Conservation (phyloP, 2,329 filamentous ascomycete genomes). For the Alternaria solani region DNA sequence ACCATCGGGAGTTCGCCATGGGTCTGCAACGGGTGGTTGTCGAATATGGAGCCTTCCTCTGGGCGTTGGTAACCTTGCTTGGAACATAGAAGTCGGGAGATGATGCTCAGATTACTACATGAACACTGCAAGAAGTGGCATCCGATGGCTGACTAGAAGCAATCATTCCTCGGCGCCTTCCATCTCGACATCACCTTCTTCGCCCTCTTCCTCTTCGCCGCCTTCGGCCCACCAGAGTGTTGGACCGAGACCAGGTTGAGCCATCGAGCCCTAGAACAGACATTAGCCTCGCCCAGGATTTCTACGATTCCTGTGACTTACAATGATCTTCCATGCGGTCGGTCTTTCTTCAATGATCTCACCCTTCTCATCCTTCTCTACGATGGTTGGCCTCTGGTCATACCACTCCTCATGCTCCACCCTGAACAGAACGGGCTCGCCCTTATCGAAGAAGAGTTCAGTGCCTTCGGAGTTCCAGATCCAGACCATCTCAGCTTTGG, state of each 20-base stretch:
- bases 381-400: conserved; percentile 86
- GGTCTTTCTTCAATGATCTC: conserved; percentile 68
- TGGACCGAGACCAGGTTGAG: conserved; percentile 57
- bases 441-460: conserved; percentile 84
- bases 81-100: accelerated
- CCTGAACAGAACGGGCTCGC: conserved; percentile 86
- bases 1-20: too few relatives aligned
- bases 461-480: conserved; percentile 79
- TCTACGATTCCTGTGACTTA: conserved; percentile 27
- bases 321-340: conserved; percentile 74
- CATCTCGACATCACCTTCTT: conserved; percentile 41
- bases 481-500: conserved; percentile 80
- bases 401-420: conserved; percentile 91
- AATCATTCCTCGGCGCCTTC: conserved; percentile 32
- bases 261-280: conserved; percentile 54
- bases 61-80: too few relatives aligned
- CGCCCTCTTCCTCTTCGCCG: conserved; percentile 37
- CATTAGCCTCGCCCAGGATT: conserved; percentile 15
- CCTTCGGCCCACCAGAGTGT: conserved; percentile 56
- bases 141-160: too few relatives aligned
- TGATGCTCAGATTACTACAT: too few relatives aligned
- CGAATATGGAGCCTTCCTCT: too few relatives aligned
- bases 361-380: conserved; percentile 68
- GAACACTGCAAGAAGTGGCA: too few relatives aligned
- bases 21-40: too few relatives aligned